These are phyloP conservation scores for Metschnikowia santaceciliae DNA, from an alignment of 805 yeast species.

Conservation along the genomic window DNA sequence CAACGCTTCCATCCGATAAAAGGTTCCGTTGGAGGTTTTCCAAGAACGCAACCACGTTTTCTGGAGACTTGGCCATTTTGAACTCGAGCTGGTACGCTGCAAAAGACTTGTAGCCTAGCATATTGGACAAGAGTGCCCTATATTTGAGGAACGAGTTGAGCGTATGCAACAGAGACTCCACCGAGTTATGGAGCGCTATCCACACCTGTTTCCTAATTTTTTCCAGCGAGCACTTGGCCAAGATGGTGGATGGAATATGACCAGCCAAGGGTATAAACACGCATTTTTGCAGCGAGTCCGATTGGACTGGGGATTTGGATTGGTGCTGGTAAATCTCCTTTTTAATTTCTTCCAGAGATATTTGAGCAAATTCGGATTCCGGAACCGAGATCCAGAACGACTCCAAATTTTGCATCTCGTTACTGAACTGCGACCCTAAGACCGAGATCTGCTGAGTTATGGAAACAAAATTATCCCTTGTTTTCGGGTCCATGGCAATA, in stretches of 20 bases:
- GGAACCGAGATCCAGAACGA: slow-evolving; percentile 36
- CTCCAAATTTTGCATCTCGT: slow-evolving; percentile 38
- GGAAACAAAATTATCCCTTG: slow-evolving; percentile 67
- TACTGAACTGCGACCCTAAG: slow-evolving; percentile 72
- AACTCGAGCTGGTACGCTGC: slow-evolving; percentile 80
- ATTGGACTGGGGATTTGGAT: slow-evolving; percentile 18
- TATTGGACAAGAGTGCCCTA: slow-evolving; percentile 65
- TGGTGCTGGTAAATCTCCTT: slow-evolving; percentile 27
- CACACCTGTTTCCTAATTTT: slow-evolving; percentile 64
- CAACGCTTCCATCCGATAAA: slow-evolving; percentile 43
- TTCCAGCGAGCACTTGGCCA: slow-evolving; percentile 55
- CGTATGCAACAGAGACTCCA: slow-evolving; percentile 55
- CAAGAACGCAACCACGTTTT: slow-evolving; percentile 69
- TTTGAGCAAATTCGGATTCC: slow-evolving; percentile 26
- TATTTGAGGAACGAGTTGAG: slow-evolving; percentile 58
- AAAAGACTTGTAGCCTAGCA: slow-evolving; percentile 67
- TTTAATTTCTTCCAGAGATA: slow-evolving; percentile 21
- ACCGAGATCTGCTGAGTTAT: slow-evolving; percentile 78
- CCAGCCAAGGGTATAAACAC: slow-evolving; percentile 45
- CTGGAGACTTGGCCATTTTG: slow-evolving; percentile 84
- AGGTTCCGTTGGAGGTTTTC: slow-evolving; percentile 50
- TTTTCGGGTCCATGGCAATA: slow-evolving; percentile 65
- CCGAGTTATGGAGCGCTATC: slow-evolving; percentile 67
- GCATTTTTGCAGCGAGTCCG: not conserved
- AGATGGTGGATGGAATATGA: slow-evolving; percentile 57